Evolutionary conservation across 2,329 filamentous ascomycete species (phyloP), one percentile per base, ranked within the genome.

Genomic region (Trichoderma polysporum): DNA sequence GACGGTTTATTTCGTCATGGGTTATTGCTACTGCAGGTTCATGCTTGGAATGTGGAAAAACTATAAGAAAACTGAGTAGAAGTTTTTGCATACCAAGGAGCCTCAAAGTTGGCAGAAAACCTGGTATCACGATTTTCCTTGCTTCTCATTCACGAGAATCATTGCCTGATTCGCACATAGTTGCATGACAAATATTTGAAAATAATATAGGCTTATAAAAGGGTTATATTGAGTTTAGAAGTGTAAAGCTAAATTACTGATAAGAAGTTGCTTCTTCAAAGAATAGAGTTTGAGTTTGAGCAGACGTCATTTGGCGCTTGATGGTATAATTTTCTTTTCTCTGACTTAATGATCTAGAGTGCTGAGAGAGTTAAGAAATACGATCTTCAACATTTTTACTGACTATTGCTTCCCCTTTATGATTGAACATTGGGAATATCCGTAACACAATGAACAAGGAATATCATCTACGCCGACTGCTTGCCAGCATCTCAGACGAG

Each of bases 1-100:
- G 58, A 61, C 45, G 31, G 50, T 61, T n/a, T 27, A 10, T 61
- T 35, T 49, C 45, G 58, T 61, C 29, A 61, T 61, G 19, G 45
- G 12, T 29, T 60, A 22, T 17, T 33, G 22, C 19, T 35, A n/a
- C 15, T 13, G 19, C 15, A 15, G n/a, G 22, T 35, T 13, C 9
- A 27, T 27, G 10, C 4, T 37, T 50, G 58, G 41, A 61, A 50
- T 61, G 58, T 50, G 31, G 45, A 27, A 35, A 31, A 37, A 50
- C 58, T 61, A 27, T n/a, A 61, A 22, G 58, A 15, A 50, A 27
- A 15, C 17, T 33, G 31, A 50, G 31, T 9, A 17, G n/a, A n/a
- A 49, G 35, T n/a, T 19, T 49, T n/a, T 19, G 41, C 19, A 17
- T 31, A 45, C 33, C n/a, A n/a, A 10, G 25, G 22, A 41, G 41